Evolutionary conservation across 2,329 filamentous ascomycete genomes (phyloP).

Genomic region (Xylariomycetidae sp.): DNA sequence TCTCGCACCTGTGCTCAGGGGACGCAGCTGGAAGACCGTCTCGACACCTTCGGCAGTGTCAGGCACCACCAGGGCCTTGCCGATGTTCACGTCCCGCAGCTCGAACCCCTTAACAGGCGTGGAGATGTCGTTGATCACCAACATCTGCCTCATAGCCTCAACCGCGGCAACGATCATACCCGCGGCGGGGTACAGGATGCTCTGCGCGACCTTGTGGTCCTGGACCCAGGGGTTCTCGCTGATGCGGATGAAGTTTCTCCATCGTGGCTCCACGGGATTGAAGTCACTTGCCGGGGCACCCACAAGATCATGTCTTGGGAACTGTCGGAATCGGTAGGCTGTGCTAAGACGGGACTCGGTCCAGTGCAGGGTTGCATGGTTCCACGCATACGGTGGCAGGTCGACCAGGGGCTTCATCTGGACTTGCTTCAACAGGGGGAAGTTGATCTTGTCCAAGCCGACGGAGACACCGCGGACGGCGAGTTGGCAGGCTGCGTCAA

Average conservation of each 20-base stretch:
- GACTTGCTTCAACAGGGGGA: too few relatives aligned
- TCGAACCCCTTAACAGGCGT: too few relatives aligned
- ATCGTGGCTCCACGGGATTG: background rate
- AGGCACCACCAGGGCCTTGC: slow-evolving; percentile 13
- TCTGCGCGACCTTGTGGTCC: background rate
- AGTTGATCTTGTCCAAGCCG: background rate
- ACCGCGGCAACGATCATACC: background rate
- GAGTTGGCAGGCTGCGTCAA: background rate
- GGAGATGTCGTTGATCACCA: too few relatives aligned
- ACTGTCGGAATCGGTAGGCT: background rate
- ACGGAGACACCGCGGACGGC: background rate
- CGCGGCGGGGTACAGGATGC: background rate
- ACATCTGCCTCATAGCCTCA: too few relatives aligned
- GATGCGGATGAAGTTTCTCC: background rate
- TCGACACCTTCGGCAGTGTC: slow-evolving; percentile 9
- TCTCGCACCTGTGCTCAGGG: slow-evolving; percentile 2
- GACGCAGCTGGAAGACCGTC: slow-evolving; percentile 10
- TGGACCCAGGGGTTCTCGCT: background rate
- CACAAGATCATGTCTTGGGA: background rate
- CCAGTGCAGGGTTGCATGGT: background rate
- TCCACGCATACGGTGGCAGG: background rate
- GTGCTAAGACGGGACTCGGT: background rate
- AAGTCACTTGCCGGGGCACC: background rate
- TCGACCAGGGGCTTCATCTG: background rate
- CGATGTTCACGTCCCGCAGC: slow-evolving; percentile 9